These are phyloP conservation scores for Escovopsis sp. DNA, from an alignment of 2,329 filamentous ascomycete genomes.

Conservation along the genomic window DNA sequence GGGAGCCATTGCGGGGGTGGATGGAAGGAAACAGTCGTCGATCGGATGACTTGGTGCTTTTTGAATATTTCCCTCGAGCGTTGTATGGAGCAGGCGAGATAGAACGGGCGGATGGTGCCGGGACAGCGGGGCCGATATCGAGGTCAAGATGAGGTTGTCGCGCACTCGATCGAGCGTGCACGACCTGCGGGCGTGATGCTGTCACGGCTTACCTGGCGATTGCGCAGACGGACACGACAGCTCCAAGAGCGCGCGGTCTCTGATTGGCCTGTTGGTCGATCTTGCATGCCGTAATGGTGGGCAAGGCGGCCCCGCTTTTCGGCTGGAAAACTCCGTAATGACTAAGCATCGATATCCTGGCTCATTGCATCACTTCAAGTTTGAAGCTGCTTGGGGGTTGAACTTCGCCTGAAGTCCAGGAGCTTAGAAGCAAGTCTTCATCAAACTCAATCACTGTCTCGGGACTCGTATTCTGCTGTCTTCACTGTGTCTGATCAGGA, in stretches of 20 bases:
- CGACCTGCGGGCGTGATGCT: not conserved
- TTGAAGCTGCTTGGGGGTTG: too few relatives aligned
- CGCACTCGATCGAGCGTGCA: too few relatives aligned
- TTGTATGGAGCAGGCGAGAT: not conserved
- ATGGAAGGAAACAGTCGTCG: too few relatives aligned
- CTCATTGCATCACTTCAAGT: conserved; percentile 6
- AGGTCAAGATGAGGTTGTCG: not conserved
- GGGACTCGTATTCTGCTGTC: too few relatives aligned
- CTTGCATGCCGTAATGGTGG: conserved; percentile 3
- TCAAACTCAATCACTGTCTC: too few relatives aligned
- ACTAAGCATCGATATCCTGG: too few relatives aligned
- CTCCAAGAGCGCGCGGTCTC: conserved; percentile 12
- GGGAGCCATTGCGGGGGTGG: conserved; percentile 32
- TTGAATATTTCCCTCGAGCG: not conserved
- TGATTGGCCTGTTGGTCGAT: conserved; percentile 16
- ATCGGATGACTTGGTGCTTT: too few relatives aligned
- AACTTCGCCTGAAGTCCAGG: too few relatives aligned
- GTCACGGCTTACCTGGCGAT: not conserved
- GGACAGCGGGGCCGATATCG: not conserved
- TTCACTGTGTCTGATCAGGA: too few relatives aligned
- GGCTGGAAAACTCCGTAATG: too few relatives aligned
- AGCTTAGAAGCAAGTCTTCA: too few relatives aligned
- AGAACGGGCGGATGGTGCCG: not conserved
- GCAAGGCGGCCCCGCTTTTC: conserved; percentile 3
- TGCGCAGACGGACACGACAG: conserved; percentile 21